phyloP scores from a whole-genome alignment of 495 filamentous ascomycete species.

The Penicillium arizonense region DNA sequence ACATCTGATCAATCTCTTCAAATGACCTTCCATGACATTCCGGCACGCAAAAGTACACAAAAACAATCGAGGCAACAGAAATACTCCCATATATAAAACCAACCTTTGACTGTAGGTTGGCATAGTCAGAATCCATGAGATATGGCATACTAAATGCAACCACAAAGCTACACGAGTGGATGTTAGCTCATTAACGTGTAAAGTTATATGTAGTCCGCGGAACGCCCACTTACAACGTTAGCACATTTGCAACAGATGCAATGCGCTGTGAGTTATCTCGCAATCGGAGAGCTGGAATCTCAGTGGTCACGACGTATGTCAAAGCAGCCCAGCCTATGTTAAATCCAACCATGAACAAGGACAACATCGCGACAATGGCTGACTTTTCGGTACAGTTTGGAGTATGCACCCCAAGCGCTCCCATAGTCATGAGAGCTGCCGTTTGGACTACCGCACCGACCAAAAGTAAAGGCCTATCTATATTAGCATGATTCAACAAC shows the following conservation, averaged over 20 bases:
- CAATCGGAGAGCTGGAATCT: constrained; percentile 18
- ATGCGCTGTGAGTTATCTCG: constrained; percentile 22
- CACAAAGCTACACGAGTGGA: constrained; percentile 10
- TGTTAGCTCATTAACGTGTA: too few relatives aligned
- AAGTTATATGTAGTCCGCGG: too few relatives aligned
- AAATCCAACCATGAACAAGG: constrained; percentile 20
- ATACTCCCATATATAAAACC: constrained; percentile 25
- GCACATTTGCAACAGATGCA: constrained; percentile 18
- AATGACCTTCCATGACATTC: constrained; percentile 12
- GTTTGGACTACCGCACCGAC: constrained; percentile 15
- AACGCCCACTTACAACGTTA: constrained; percentile 16
- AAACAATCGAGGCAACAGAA: constrained; percentile 14
- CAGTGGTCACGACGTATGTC: constrained; percentile 19
- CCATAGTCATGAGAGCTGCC: constrained; percentile 19
- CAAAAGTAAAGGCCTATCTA: not conserved
- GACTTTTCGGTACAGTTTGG: constrained; percentile 12
- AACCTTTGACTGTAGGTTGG: constrained; percentile 19
- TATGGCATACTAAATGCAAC: constrained; percentile 23
- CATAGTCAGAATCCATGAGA: constrained; percentile 17
- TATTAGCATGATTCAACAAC: not conserved
- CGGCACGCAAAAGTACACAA: constrained; percentile 15
- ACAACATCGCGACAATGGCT: constrained; percentile 20
- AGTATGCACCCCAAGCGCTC: constrained; percentile 16
- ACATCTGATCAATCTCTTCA: constrained; percentile 15
- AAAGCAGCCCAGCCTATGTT: constrained; percentile 22